Conservation (phyloP, 768 basidiomycete genomes). For the Phaffia australis region DNA sequence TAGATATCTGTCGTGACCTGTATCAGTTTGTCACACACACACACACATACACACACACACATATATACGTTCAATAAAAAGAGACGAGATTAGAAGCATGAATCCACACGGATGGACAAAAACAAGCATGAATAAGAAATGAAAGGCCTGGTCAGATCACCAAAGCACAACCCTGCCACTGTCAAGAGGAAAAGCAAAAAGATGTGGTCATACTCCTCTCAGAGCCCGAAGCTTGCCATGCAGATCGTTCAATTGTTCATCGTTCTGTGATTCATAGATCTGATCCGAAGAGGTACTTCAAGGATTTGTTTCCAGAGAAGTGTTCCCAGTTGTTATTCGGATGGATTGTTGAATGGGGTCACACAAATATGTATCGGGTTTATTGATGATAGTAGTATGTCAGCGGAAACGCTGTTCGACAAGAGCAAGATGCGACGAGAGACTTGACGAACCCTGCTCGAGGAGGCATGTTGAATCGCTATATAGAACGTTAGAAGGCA, state of each 20-base stretch:
- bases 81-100: not conserved
- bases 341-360: too few species aligned
- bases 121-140: not conserved
- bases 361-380: too few species aligned
- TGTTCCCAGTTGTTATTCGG: too few species aligned
- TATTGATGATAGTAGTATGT: not conserved
- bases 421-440: not conserved
- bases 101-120: not conserved
- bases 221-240: constrained; percentile 74
- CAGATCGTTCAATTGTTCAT: constrained; percentile 68
- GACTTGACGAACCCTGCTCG: constrained; percentile 17
- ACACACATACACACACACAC: too few species aligned
- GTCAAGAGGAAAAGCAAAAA: too few species aligned
- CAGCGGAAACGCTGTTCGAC: not conserved
- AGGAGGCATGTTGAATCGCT: constrained; percentile 13
- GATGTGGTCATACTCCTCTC: constrained; percentile 52
- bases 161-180: too few species aligned
- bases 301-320: not conserved
- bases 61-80: not conserved
- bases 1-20: constrained; percentile 83
- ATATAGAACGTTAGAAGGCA: not conserved
- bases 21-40: not conserved
- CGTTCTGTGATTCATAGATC: constrained; percentile 59
- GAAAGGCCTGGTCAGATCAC: not conserved
- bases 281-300: constrained; percentile 21